Evolutionary conservation across 1,139 yeast genomes (phyloP), one percentile per base, ranked within the genome.

Genomic region (Kodamaea fungicola): DNA sequence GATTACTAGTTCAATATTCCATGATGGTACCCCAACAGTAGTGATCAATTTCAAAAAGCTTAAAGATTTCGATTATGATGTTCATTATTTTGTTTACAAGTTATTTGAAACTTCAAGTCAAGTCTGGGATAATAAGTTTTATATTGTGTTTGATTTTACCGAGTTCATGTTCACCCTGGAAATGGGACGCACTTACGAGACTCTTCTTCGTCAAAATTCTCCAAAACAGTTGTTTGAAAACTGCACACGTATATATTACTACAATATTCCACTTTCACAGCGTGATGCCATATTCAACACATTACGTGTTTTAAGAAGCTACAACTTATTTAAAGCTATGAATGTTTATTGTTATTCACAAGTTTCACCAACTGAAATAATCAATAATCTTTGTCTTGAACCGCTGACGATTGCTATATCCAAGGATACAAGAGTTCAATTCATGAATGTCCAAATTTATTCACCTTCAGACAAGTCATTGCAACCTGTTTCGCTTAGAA

Each of bases 11-110:
- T 76, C 85, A 1, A 76, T 83, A 12, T 76, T 83, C 37, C 67
- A 73, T 32, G 95, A 86, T 54, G 96, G 95, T 6, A 62, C 78
- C 0, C 95, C 95, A 0, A 70, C 80, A 19, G 63, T 86, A 19
- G 78, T 83, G 1, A 54, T 85, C 10, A 75, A 80, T 30, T 66
- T 76, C 41, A 55, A 63, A 31, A 62, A 69, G 43, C 58, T 77
- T 47, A 56, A 60, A 33, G 51, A 65, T 33, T 59, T 74, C 8
- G 66, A 68, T 8, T 51, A 68, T 33, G 86, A 83, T 42, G 60
- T 75, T 1, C 83, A 83, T 33, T 62, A 76, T 7, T 62, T 83
- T 31, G 64, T 80, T 8, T 87, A 76, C 56, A 73, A 83, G 46
- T 54, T 82, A 16, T 72, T 85, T 44, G 92, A 85, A 49, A 73